These are phyloP conservation scores for Vigna hirtella DNA, from an alignment of 306 rosid species.

Conservation along the genomic window DNA sequence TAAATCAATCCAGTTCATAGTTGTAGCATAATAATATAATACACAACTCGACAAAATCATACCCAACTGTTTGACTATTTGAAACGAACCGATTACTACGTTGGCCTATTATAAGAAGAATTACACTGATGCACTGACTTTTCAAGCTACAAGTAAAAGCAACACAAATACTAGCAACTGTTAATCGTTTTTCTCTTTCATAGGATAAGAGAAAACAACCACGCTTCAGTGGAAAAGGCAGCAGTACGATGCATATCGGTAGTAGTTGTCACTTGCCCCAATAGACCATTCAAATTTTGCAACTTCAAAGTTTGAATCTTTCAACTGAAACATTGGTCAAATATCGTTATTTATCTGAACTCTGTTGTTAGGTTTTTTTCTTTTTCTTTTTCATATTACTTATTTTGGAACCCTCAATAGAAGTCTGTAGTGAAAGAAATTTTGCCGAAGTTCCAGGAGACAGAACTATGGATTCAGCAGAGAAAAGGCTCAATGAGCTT, in stretches of 20 bases:
- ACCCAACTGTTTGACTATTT: conserved; percentile 5
- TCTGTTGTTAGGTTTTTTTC: not conserved
- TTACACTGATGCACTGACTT: not conserved
- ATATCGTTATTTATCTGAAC: not conserved
- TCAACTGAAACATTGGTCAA: conserved; percentile 33
- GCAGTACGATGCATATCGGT: not conserved
- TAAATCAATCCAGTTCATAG: not conserved
- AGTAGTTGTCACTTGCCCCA: not conserved
- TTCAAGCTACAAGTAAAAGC: conserved; percentile 5
- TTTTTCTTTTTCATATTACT: not conserved
- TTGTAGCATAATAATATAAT: not conserved
- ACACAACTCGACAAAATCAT: not conserved
- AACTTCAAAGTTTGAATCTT: conserved; percentile 38
- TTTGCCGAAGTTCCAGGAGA: conserved; percentile 34
- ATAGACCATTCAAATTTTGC: conserved; percentile 36
- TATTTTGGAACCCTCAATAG: conserved; percentile 5
- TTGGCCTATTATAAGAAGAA: conserved; percentile 2
- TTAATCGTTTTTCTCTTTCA: conserved; percentile 24
- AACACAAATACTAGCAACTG: not conserved
- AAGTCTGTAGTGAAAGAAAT: conserved; percentile 26
- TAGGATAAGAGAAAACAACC: not conserved
- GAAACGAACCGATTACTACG: conserved; percentile 8
- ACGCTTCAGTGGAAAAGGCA: conserved; percentile 1
- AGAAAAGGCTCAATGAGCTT: conserved; percentile 81
- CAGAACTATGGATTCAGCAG: conserved; percentile 69